Percentiles rank a stretch among this genome's conserved stretches.
Evolutionary conservation across 164 flowering plant species (phyloP).

Genomic region (Nymphaea thermarum): DNA sequence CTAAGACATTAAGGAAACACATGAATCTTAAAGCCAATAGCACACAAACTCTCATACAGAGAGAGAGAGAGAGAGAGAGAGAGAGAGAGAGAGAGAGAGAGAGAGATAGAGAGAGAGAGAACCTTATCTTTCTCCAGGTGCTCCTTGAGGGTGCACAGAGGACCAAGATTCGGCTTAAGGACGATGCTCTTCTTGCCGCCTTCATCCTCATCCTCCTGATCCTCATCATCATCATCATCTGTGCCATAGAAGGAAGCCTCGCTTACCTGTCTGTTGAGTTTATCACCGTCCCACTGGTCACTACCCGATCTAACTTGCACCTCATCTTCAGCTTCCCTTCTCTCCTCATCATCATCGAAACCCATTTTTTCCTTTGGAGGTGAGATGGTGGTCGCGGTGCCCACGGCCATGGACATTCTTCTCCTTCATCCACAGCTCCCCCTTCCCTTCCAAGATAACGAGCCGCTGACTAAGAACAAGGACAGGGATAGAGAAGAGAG

Average conservation of each 20-base stretch:
- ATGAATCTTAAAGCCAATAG: neutral
- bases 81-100: neutral
- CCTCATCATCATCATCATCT: constrained; percentile 39
- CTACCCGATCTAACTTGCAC: neutral
- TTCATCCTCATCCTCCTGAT: constrained; percentile 30
- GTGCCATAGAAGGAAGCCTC: constrained; percentile 31
- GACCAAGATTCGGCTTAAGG: constrained; percentile 45
- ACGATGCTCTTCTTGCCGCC: constrained; percentile 6
- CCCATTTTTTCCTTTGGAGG: constrained; percentile 31
- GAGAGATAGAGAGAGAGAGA: neutral
- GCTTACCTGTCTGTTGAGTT: constrained; percentile 19
- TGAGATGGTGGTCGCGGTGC: constrained; percentile 11
- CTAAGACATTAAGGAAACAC: constrained; percentile 5
- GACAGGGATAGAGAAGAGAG: too few relatives aligned
- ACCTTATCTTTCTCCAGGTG: constrained; percentile 78
- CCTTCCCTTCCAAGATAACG: too few relatives aligned
- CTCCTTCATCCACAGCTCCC: too few relatives aligned
- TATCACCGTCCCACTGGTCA: constrained; percentile 8
- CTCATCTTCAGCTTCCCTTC: constrained; percentile 1
- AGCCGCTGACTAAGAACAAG: too few relatives aligned
- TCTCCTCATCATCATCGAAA: constrained; percentile 18
- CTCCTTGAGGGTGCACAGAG: constrained; percentile 57
- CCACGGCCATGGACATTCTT: constrained; percentile 22
- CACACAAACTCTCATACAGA: neutral
- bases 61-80: neutral